phyloP scores from a whole-genome alignment of 257 asterid species.

The Ocimum tenuiflorum region DNA sequence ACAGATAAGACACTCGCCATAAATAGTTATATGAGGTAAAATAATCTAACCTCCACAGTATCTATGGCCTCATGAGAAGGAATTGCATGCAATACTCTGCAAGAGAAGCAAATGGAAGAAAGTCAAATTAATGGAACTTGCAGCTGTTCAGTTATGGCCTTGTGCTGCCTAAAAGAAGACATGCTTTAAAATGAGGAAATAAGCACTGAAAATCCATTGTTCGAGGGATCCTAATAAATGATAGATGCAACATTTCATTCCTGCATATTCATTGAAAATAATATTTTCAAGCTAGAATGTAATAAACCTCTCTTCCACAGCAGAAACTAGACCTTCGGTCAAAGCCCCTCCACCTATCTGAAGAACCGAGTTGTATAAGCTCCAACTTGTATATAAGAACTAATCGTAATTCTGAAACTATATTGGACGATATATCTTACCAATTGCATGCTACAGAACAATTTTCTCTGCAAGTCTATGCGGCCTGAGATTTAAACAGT shows the following conservation, averaged over 20 bases:
- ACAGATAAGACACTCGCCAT: slow-evolving; percentile 2
- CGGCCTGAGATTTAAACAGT: slow-evolving; percentile 51
- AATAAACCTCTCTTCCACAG: slow-evolving; percentile 89
- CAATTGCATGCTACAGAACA: slow-evolving; percentile 98
- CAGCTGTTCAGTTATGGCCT: not conserved
- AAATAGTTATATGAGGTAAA: not conserved
- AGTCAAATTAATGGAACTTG: not conserved
- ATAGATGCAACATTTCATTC: slow-evolving; percentile 1
- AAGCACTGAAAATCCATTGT: not conserved
- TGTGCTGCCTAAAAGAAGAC: not conserved
- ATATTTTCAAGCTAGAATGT: slow-evolving; percentile 7
- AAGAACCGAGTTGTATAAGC: slow-evolving; percentile 24
- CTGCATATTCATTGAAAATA: not conserved
- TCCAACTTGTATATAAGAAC: not conserved
- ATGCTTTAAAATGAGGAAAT: not conserved
- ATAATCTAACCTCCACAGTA: slow-evolving; percentile 73
- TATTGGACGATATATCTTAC: slow-evolving; percentile 36
- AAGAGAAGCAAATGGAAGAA: slow-evolving; percentile 9
- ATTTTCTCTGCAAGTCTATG: slow-evolving; percentile 84
- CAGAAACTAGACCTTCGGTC: slow-evolving; percentile 76
- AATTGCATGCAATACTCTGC: slow-evolving; percentile 91
- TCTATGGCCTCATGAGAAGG: slow-evolving; percentile 96
- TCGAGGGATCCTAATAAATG: not conserved
- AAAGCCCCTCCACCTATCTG: slow-evolving; percentile 91
- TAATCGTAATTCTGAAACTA: slow-evolving; percentile 14